These are phyloP conservation scores for Lolium perenne DNA, from an alignment of 176 grass and related monocot species.

Conservation along the genomic window DNA sequence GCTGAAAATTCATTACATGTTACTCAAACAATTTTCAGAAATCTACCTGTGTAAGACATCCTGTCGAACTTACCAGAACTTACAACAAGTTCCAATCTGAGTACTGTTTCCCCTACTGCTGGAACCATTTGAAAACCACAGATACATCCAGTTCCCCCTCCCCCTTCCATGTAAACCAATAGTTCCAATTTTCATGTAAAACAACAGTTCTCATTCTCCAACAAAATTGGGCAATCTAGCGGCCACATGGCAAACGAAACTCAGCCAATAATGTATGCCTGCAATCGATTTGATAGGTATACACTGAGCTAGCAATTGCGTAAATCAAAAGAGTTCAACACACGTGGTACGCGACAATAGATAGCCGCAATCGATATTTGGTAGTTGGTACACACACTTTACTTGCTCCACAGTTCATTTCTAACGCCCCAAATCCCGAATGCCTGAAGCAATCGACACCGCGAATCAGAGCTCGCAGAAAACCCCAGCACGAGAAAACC, in stretches of 20 bases:
- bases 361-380: background rate
- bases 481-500: background rate
- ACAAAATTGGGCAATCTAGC: background rate
- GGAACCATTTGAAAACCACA: background rate
- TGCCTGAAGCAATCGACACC: background rate
- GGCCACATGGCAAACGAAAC: background rate
- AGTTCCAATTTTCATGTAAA: background rate
- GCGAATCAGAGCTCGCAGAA: background rate
- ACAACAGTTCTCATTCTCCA: background rate
- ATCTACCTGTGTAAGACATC: background rate
- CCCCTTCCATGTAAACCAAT: no score
- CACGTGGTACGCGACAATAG: background rate
- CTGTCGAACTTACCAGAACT: background rate
- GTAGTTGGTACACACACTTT: background rate
- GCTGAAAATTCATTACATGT: background rate
- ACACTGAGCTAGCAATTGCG: background rate
- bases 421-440: background rate
- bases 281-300: background rate
- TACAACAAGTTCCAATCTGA: background rate
- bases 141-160: background rate
- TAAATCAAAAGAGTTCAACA: background rate
- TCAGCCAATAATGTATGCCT: background rate
- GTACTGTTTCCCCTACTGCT: background rate
- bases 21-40: background rate
- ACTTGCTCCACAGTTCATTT: background rate